Percentiles rank a stretch among this genome's conserved stretches.
Conservation (phyloP, 2,329 filamentous ascomycete genomes). For the Fusarium sp. region DNA sequence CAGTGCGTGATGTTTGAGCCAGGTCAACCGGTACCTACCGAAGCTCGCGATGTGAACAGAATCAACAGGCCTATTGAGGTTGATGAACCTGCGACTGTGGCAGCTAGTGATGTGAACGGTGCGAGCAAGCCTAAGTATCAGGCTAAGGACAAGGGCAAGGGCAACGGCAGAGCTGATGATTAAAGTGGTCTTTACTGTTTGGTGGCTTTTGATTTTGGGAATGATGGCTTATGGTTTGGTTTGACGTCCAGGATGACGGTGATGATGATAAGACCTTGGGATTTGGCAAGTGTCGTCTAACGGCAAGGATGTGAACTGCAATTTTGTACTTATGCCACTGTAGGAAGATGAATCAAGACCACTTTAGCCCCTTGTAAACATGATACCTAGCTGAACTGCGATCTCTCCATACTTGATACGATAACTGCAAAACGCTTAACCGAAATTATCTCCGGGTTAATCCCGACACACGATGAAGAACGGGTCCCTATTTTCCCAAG, state of each 20-base stretch:
- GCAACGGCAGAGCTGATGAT: accelerated
- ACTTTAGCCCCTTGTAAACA: neutral
- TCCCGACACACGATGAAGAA: neutral
- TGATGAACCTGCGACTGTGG: too few species aligned
- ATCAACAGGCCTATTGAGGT: too few species aligned
- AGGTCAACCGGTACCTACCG: neutral
- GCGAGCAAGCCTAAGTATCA: neutral
- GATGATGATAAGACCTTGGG: neutral
- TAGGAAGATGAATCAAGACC: neutral
- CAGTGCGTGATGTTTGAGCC: neutral
- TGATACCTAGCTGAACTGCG: neutral
- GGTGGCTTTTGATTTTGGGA: neutral
- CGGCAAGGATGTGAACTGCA: neutral
- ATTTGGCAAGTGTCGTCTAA: neutral
- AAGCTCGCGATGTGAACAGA: neutral
- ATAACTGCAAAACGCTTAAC: accelerated
- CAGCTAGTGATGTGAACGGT: accelerated
- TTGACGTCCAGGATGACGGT: too few species aligned
- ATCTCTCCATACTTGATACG: accelerated
- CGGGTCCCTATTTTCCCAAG: neutral
- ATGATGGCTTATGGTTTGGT: too few species aligned
- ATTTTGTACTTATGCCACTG: neutral
- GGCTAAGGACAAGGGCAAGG: neutral
- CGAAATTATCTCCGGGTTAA: neutral
- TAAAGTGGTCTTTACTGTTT: neutral